These are phyloP conservation scores for Euphorbia celastroides DNA, from an alignment of 441 rosid species.

Conservation along the genomic window DNA sequence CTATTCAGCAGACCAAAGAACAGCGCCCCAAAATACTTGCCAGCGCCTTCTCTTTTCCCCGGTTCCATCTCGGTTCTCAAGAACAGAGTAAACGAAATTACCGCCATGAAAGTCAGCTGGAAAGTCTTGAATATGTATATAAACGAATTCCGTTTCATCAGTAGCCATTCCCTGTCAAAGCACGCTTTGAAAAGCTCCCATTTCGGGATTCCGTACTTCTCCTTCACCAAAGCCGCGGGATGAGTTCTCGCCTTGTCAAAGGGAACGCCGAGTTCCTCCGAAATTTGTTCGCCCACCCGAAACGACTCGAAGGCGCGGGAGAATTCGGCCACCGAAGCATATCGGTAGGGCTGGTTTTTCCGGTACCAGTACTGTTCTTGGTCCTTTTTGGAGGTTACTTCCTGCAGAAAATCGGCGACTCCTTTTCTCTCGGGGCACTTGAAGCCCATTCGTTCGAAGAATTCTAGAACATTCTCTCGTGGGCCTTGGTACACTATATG, in stretches of 20 bases:
- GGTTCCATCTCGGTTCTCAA: slow-evolving; percentile 39
- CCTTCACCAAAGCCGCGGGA: too few relatives aligned
- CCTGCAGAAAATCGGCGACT: slow-evolving; percentile 66
- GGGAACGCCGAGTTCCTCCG: slow-evolving; percentile 36
- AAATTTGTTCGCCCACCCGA: slow-evolving; percentile 37
- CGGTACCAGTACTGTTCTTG: slow-evolving; percentile 58
- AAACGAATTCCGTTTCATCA: slow-evolving; percentile 57
- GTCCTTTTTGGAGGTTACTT: too few relatives aligned
- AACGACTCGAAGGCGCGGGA: slow-evolving; percentile 37
- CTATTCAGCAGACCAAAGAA: too few relatives aligned
- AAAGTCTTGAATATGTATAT: slow-evolving; percentile 51
- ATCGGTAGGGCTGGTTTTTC: slow-evolving; percentile 40
- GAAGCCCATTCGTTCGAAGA: too few relatives aligned
- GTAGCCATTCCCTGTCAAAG: slow-evolving; percentile 47
- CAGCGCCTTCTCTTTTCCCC: slow-evolving; percentile 32
- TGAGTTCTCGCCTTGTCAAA: slow-evolving; percentile 46
- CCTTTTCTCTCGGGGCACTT: slow-evolving; percentile 75
- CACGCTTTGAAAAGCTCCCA: slow-evolving; percentile 4
- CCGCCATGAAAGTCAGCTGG: slow-evolving; percentile 48
- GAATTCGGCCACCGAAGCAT: slow-evolving; percentile 39
- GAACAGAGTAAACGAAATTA: slow-evolving; percentile 51
- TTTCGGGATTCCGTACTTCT: too few relatives aligned
- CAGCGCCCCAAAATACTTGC: slow-evolving; percentile 49
- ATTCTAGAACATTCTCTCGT: too few relatives aligned
- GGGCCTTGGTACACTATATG: slow-evolving; percentile 69